phyloP scores from a whole-genome alignment of 2,329 filamentous ascomycete species.

The Lasiodiplodia hormozganensis region DNA sequence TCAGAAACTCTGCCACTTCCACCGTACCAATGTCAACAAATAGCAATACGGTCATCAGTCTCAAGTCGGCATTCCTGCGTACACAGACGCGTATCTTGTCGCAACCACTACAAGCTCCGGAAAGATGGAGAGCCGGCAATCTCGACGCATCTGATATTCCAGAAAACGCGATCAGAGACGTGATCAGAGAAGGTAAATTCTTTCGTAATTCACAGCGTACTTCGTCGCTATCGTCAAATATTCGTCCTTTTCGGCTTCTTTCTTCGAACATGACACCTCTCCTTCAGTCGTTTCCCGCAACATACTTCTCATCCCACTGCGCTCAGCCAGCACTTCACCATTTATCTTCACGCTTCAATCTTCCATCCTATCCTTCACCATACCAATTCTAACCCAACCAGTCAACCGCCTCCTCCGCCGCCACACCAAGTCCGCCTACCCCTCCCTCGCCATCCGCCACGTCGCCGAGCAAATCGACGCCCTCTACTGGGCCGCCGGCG shows the following conservation, averaged over 20 bases:
- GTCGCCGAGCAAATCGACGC: slow-evolving; percentile 75
- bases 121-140: slow-evolving; percentile 60
- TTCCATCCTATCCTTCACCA: background rate
- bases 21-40: slow-evolving; percentile 9
- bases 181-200: slow-evolving; percentile 56
- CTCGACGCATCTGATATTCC: slow-evolving; percentile 51
- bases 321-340: background rate
- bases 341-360: background rate
- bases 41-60: slow-evolving; percentile 56
- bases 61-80: slow-evolving; percentile 70
- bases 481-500: slow-evolving; percentile 61
- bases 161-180: slow-evolving; percentile 58
- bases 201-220: background rate
- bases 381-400: slow-evolving; percentile 35
- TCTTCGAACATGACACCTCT: background rate
- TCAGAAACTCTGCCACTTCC: background rate
- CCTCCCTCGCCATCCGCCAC: slow-evolving; percentile 72
- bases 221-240: background rate
- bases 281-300: background rate
- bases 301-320: background rate
- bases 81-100: slow-evolving; percentile 69
- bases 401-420: slow-evolving; percentile 70
- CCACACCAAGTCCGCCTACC: slow-evolving; percentile 70
- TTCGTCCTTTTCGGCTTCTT: background rate
- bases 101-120: slow-evolving; percentile 63